These are phyloP conservation scores for Fraxinus excelsior DNA, from an alignment of 257 asterid species.

Conservation along the genomic window DNA sequence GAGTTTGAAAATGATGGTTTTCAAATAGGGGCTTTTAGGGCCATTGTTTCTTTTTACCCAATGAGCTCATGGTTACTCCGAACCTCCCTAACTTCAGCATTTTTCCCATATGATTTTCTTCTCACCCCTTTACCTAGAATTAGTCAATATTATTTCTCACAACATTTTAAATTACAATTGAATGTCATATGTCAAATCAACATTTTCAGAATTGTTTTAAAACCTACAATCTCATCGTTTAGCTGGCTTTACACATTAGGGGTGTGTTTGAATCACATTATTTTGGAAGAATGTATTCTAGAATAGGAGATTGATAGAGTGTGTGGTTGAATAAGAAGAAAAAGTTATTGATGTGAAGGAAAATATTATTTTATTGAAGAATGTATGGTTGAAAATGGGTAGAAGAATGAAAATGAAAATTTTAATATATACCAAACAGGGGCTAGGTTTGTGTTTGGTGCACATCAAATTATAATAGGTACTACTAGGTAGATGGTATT, in stretches of 20 bases:
- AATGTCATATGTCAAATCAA: not conserved
- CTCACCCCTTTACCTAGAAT: not conserved
- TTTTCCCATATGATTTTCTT: not conserved
- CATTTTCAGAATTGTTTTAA: not conserved
- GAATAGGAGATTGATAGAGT: too few species aligned
- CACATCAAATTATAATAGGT: too few species aligned
- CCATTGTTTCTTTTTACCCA: not conserved
- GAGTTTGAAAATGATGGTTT: too few species aligned
- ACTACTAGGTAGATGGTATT: not conserved
- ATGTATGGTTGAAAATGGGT: too few species aligned
- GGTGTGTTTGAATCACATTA: too few species aligned
- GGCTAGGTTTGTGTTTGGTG: not conserved
- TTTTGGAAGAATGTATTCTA: too few species aligned
- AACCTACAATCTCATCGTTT: not conserved
- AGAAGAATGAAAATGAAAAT: too few species aligned
- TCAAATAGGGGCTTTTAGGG: too few species aligned
- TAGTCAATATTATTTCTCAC: not conserved
- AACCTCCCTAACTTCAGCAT: not conserved
- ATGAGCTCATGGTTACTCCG: constrained; percentile 8
- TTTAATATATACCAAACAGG: too few species aligned
- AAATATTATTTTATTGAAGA: too few species aligned
- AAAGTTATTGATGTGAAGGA: too few species aligned
- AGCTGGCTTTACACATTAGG: not conserved
- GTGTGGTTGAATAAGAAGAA: too few species aligned
- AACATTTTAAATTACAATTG: not conserved